Base-by-base conservation (phyloP, 129 eudicot genomes). In the Flaveria ramosissima region DNA sequence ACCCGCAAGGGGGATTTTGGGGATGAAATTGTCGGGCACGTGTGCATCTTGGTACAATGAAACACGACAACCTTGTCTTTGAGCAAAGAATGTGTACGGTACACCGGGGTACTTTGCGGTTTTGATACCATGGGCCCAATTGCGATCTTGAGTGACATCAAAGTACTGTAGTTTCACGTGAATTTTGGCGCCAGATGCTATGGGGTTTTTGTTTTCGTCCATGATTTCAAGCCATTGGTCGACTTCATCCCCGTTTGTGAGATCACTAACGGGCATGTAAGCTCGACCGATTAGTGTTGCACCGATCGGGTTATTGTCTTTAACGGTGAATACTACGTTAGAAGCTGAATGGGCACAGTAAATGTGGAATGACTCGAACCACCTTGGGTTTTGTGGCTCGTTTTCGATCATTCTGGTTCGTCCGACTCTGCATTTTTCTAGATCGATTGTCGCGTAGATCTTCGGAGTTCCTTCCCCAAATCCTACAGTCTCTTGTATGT, bases 1-100 rank as follows among this genome's bases (percentile, higher is more conserved):
- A 3, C 88, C 86, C 1, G 89, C 61, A 51, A 89, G 89, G 42
- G 88, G 77, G 62, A 89, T 86, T 71, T 89, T 86, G 0, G 96
- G 96, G 46, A 89, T 72, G 68, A 90, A 90, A 17, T 85, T 75
- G 12, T 90, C 92, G 0, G 92, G 88, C 23, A 90, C 84, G 41
- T 90, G 96, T 47, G 96, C 92, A 72, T 90, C 96, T 74, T 90
- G 96, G 72, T 85, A 90, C 80, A 90, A 70, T 32, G 92, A 81
- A 77, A 90, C 92, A 32, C 85, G 85, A 63, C 90, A 87, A 1
- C 87, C 92, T 70, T 74, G 82, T 80, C 96, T 81, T 74, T 90
- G 96, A 8, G 87, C 32, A 53, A 76, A 90, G 74, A 85, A 90
- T 2, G 96, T 90, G 78, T 90, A 90, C 8, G 90, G 96, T 70